These are phyloP conservation scores for Escovopsis sp. DNA, from an alignment of 2,329 filamentous ascomycete species.

Conservation along the genomic window DNA sequence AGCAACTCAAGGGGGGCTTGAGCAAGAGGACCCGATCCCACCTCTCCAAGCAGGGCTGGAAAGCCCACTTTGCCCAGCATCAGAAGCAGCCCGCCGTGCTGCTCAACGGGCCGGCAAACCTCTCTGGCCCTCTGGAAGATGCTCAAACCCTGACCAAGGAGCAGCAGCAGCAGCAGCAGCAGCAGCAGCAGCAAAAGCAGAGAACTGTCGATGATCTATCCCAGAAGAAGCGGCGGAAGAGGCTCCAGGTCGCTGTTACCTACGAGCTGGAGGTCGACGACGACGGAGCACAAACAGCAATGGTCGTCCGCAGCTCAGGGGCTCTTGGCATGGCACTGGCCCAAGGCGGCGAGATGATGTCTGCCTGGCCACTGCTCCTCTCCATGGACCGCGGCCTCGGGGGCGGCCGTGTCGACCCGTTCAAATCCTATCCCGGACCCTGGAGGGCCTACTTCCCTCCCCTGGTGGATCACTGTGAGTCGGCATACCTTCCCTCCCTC, in stretches of 20 bases:
- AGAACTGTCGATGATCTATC: neutral
- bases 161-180: neutral
- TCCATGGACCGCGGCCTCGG: constrained; percentile 11
- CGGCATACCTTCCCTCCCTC: no score
- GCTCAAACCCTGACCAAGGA: neutral
- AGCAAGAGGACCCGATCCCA: constrained; percentile 9
- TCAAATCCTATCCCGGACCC: constrained; percentile 11
- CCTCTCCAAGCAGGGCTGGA: constrained; percentile 11
- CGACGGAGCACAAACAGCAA: neutral
- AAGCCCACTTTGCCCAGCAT: constrained; percentile 4
- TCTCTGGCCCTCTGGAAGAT: no score
- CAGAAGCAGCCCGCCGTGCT: neutral
- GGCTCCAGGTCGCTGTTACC: constrained; percentile 1
- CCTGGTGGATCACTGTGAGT: constrained; percentile 14
- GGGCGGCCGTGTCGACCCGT: constrained; percentile 13
- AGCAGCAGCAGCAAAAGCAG: neutral
- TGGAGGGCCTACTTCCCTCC: constrained; percentile 10
- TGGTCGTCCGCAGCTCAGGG: neutral
- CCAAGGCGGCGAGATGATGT: neutral
- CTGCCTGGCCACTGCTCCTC: neutral
- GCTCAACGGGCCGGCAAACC: no score
- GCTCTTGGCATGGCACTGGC: neutral
- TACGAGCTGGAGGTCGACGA: neutral
- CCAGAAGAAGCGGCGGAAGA: constrained; percentile 3
- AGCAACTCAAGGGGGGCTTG: constrained; percentile 11